Base-by-base conservation (phyloP, 2,329 filamentous ascomycete species). In the Grosmannia serpens region DNA sequence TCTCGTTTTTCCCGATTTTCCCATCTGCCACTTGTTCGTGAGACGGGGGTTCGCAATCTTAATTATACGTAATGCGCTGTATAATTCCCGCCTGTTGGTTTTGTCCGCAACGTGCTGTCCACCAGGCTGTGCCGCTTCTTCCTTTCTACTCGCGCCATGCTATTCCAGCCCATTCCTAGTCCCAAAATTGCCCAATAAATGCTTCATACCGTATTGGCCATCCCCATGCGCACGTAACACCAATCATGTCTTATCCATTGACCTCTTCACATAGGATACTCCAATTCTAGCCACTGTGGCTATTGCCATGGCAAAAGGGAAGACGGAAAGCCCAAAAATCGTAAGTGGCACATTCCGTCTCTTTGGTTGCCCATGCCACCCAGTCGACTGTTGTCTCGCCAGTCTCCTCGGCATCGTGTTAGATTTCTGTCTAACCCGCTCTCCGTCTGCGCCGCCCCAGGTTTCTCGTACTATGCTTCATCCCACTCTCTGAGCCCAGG, bases 391-490 rank as follows among this genome's bases (percentile, higher is more conserved):
- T 27, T 53, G 4, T 38, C 13, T 4, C 17, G 35, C 35, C 7
- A 15, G 35, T 38, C 15, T 13, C 35, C 15, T 38, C 35, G 15
- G 9, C 17, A 17, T 17, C 15, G 35, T 38, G 35, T 38, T 15
- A 13, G 33, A 15, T 1, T 38, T 17, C 17, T 17, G n/a, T n/a
- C 31, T 38, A 17, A 47, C 41, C 47, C 38, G 5, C 4, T 38
- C 41, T 27, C 31, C 50, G 27, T 31, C 50, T 53, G 20, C 38
- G n/a, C n/a, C 31, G 38, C 31, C 22, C 1, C 24, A 90, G 88
- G 86, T 66, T 86, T 80, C 67, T 87, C 84, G 31, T 91, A 90
- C 71, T 91, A 89, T 73, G 82, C 82, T 44, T 76, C 76, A 55
- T 77, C 86, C 55, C 77, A 76, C 51, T 80, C 77, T 27, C 70